Evolutionary conservation across 2,329 filamentous ascomycete genomes (phyloP), one percentile per base, ranked within the genome.

Genomic region (Apiospora arundinis): DNA sequence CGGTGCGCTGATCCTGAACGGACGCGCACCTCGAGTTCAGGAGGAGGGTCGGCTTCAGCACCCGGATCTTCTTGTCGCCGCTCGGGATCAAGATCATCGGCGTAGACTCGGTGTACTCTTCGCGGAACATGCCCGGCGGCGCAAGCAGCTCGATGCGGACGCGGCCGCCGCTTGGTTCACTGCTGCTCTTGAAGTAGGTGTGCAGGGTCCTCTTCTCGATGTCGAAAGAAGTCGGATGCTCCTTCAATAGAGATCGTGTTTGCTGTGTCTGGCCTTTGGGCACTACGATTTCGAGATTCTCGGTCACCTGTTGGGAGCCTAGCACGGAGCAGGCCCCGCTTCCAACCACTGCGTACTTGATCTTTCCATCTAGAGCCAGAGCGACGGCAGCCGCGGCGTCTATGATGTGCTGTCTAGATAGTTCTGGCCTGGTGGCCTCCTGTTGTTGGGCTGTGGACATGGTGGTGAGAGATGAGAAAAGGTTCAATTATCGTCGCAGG

Each of bases 121-220:
- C 56, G 6, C 44, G 32, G 42, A 71, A 71, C 18, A 71, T 46
- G 23, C 18, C 67, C 21, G 70, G 70, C 25, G 70, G 70, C 23
- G 70, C 52, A 14, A 71, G 70, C 9, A 71, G 52, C 40, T 71
- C 70, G 18, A 71, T 42, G 18, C 44, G 60, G 28, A 71, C 44
- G 8, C 11, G 49, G 9, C 0, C 9, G 1, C 12, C 12, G 28
- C 40, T 32, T 3, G 6, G 32, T 6, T 32, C 32, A 6, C n/a
- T 46, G 12, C 18, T 18, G 21, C n/a, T n/a, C 45, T 37, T 66
- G 67, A 28, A 71, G 18, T 65, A 63, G 28, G 70, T 71, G 23
- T 65, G 70, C 67, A 69, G 40, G 4, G 70, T 71, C 44, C 40
- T 21, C 49, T 8, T 6, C 12, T 66, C 70, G 16, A 71, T 18